Conservation (phyloP, 1,139 yeast species). For the Blastobotrys petasosporus region DNA sequence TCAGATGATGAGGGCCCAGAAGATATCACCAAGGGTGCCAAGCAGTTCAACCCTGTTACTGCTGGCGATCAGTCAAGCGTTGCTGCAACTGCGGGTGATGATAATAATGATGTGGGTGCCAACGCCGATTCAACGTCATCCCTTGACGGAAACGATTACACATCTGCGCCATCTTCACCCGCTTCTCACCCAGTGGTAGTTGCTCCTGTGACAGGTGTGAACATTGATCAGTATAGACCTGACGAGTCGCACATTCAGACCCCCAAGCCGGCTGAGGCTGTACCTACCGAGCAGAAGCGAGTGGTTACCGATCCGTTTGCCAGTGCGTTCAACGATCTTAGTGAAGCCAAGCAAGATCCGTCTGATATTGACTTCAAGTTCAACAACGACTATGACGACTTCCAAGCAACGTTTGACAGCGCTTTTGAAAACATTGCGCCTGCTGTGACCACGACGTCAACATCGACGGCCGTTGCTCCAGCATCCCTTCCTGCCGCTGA, state of each 20-base stretch:
- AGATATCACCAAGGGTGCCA: conserved; percentile 16
- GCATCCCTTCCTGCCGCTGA: conserved; percentile 2
- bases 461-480: background rate
- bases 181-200: conserved; percentile 4
- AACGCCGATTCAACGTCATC: conserved; percentile 11
- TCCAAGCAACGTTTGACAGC: conserved; percentile 29
- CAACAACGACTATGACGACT: conserved; percentile 39
- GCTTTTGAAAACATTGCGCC: conserved; percentile 16
- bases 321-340: conserved; percentile 25
- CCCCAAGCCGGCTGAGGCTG: background rate
- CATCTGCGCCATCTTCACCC: conserved; percentile 30
- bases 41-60: conserved; percentile 6
- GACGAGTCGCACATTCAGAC: conserved; percentile 6
- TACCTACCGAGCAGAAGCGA: background rate
- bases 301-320: conserved; percentile 22
- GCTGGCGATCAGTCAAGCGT: background rate
- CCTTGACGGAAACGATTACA: conserved; percentile 10
- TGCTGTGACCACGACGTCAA: background rate
- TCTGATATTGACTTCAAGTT: conserved; percentile 16
- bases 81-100: conserved; percentile 14
- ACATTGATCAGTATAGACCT: no score
- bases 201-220: no score
- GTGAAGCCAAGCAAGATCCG: conserved; percentile 24
- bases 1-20: conserved; percentile 39
- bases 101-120: conserved; percentile 22